Evolutionary conservation across 306 rosid species (phyloP), one percentile per base, ranked within the genome.

Genomic region (Medicago arabica): DNA sequence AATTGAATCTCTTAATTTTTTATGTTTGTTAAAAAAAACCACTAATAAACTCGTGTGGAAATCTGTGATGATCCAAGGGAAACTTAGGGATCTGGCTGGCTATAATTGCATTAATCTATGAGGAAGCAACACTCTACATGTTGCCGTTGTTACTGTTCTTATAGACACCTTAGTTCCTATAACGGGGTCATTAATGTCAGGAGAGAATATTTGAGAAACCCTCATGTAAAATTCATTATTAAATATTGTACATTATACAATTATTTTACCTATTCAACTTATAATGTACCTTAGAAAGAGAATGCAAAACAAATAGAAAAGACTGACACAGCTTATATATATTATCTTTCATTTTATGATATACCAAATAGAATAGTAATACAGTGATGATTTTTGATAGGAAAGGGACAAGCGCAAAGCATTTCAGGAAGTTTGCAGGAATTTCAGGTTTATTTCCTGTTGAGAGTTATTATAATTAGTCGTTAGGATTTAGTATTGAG

Each of bases 391-490:
- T 74, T 60, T 81, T 57, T 78, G 78, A 25, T 87, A 94, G 98
- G 97, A 86, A 74, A 94, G 90, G 84, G 98, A 91, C 93, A 94
- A 91, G 86, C 90, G 89, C 83, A 94, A 87, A 84, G 94, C 96
- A 73, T 91, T 91, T 78, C 80, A 83, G 57, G 89, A 88, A 72
- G 98, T 94, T 69, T 88, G 86, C 86, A 74, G 75, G 73, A 88
- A 59, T 39, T 83, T 69, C 73, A 70, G 75, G 84, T 83, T 75
- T 78, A 31, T 58, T 25, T 66, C 59, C 23, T 62, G 59, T 55
- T 38, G 23, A 58, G 36, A 61, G 67, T 31, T 61, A 61, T 60
- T 61, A 31, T 61, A 31, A 14, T 28, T 7, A 31, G 41, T 31
- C 67, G 7, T 61, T 61, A 7, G 67, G 41, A 31, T 61, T 61